Base-by-base conservation (phyloP, 2,329 filamentous ascomycete genomes). In the Cladosporium austrohemisphaericum region DNA sequence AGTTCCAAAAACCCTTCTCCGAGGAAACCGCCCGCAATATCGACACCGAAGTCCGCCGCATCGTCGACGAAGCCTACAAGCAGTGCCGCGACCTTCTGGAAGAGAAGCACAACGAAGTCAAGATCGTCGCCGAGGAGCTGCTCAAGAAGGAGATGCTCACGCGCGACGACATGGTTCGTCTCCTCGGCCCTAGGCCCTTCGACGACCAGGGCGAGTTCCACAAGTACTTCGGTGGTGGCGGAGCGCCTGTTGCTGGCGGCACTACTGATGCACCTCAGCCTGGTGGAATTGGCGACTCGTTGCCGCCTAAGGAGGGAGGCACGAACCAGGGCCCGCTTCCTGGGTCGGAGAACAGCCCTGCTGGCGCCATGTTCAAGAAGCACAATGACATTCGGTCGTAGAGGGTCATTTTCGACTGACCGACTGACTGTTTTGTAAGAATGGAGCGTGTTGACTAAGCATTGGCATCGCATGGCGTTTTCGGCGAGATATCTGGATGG, bases 1-100 rank as follows among this genome's bases (percentile, higher is more conserved):
- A 41, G 22, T 50, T 50, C 47, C 47, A 91, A 66, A 98, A 98
- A 76, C 93, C 93, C 0, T 98, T 97, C 72, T 92, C 89, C 18
- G 93, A 98, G 74, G 78, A 89, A 46, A 98, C 93, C 2, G 93
- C 91, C 14, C 87, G 90, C 66, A 85, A 85, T 58, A 98, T 98
- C 66, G 93, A 98, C 66, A 72, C 78, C 33, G 93, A 98, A 72
- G 92, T 98, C 54, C 84, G 88, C 58, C 81, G 88, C 47, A 95
- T 98, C 60, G 84, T 98, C 47, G 88, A 94, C 55, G 83, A 93
- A 66, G 93, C 93, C 1, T 95, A 98, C 76, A 81, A 86, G 69
- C 85, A 93, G 70, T 98, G 93, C 76, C 84, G 81, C 63, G 81
- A 88, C 37, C 80, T 98, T 20, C 76, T 98, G 44, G 79, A 78